phyloP scores from a whole-genome alignment of 2,329 filamentous ascomycete genomes.

The Colletotrichum filicis region DNA sequence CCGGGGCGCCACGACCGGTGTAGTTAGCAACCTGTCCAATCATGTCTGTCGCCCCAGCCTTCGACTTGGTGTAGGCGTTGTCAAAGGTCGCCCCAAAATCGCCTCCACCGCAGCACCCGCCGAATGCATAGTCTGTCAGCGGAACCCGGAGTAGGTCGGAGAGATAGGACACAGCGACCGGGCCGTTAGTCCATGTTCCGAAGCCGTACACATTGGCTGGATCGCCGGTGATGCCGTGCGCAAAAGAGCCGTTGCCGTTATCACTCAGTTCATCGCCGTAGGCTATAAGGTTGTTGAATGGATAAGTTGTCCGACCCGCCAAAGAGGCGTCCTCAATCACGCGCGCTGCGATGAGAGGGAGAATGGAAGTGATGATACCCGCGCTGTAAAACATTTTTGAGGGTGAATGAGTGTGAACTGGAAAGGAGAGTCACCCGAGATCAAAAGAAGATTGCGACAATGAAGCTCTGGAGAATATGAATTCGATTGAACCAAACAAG shows the following conservation, averaged over 20 bases:
- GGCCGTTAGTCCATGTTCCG: conserved; percentile 17
- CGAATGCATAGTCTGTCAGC: background rate
- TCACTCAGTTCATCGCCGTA: background rate
- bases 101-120: conserved; percentile 13
- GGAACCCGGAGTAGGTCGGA: conserved; percentile 12
- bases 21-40: background rate
- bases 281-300: background rate
- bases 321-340: background rate
- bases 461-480: background rate
- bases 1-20: background rate
- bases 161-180: conserved; percentile 17
- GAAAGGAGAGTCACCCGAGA: background rate
- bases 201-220: conserved; percentile 18
- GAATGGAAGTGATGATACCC: background rate
- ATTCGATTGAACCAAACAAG: background rate
- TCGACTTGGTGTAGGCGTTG: conserved; percentile 14
- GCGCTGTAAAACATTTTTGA: background rate
- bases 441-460: background rate
- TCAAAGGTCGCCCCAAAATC: conserved; percentile 17
- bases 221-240: background rate
- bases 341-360: background rate
- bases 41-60: conserved; percentile 14
- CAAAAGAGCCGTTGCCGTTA: background rate
- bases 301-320: background rate
- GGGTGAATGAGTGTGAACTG: background rate